Percentiles rank a stretch among this genome's conserved stretches.
Conservation (phyloP, 2,329 filamentous ascomycete genomes). For the Phialophora tarda region DNA sequence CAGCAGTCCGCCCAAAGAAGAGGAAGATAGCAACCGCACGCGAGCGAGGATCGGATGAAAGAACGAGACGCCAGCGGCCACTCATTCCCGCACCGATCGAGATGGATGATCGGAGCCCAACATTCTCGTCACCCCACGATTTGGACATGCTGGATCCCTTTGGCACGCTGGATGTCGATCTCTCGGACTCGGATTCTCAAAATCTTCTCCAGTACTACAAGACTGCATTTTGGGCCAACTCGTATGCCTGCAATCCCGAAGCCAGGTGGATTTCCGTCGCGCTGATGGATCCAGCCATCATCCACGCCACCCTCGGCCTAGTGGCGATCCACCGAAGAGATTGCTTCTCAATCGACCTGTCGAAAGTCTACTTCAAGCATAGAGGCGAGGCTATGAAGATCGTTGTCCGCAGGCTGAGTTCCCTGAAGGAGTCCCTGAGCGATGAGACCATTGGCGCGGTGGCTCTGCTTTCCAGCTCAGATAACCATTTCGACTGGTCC, state of each 20-base stretch:
- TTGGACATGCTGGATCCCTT: constrained; percentile 28
- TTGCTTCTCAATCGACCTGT: constrained; percentile 21
- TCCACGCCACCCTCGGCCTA: constrained; percentile 29
- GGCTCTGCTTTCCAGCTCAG: constrained; percentile 28
- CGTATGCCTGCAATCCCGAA: constrained; percentile 32
- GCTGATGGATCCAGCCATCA: constrained; percentile 30
- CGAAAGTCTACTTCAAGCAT: constrained; percentile 29
- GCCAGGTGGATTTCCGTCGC: constrained; percentile 28
- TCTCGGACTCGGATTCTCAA: constrained; percentile 20
- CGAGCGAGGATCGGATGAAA: neutral
- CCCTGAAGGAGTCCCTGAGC: constrained; percentile 18
- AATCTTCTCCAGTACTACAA: constrained; percentile 30
- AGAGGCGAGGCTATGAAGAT: constrained; percentile 30
- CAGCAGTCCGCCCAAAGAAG: neutral
- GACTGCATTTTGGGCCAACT: constrained; percentile 31
- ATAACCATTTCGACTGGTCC: constrained; percentile 31
- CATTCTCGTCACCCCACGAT: constrained; percentile 17
- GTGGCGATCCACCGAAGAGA: constrained; percentile 32
- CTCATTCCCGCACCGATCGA: constrained; percentile 16
- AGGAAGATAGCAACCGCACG: constrained; percentile 8
- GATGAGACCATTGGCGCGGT: constrained; percentile 30
- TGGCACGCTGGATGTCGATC: constrained; percentile 20
- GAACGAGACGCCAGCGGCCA: neutral
- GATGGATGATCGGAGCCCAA: neutral
- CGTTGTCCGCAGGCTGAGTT: constrained; percentile 18